A percentile compares a stretch with the other conserved stretches of the same genome.
Conservation (phyloP, 1,284 basidiomycete species). For the Malassezia restricta region DNA sequence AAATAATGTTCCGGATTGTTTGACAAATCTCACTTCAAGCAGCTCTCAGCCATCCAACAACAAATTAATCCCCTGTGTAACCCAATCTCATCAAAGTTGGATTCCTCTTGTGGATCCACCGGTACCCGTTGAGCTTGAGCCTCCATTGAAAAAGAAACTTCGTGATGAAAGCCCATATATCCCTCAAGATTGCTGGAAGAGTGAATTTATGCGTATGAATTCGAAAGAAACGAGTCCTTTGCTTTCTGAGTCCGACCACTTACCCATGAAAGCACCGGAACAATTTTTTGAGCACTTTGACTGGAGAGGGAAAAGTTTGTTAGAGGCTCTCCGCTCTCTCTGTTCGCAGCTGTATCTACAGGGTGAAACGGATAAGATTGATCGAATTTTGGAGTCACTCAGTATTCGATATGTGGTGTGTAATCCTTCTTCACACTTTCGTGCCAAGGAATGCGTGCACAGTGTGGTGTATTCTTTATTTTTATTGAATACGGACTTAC, state of each 20-base stretch:
- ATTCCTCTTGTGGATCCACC: neutral
- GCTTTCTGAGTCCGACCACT: neutral
- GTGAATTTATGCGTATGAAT: neutral
- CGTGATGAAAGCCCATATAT: too few species aligned
- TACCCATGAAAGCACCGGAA: slow-evolving; percentile 51
- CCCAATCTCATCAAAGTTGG: neutral
- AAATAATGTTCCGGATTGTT: too few species aligned
- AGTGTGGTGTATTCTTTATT: slow-evolving; percentile 83
- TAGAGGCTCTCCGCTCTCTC: slow-evolving; percentile 75
- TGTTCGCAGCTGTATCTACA: slow-evolving; percentile 85
- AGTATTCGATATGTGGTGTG: slow-evolving; percentile 78
- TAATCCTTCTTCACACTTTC: slow-evolving; percentile 67
- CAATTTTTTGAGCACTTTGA: slow-evolving; percentile 82
- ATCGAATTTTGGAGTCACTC: slow-evolving; percentile 85
- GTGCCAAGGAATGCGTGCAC: slow-evolving; percentile 75
- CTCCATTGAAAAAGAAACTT: too few species aligned
- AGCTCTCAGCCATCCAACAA: too few species aligned
- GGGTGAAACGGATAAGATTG: slow-evolving; percentile 93
- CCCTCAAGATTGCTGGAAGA: neutral
- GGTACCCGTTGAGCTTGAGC: neutral
- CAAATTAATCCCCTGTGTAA: too few species aligned
- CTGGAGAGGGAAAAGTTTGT: slow-evolving; percentile 67
- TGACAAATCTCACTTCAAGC: too few species aligned
- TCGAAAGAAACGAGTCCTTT: neutral
- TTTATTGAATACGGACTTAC: slow-evolving; percentile 89